These are phyloP conservation scores for Coffea canephora DNA, from an alignment of 257 asterid species.

Conservation along the genomic window DNA sequence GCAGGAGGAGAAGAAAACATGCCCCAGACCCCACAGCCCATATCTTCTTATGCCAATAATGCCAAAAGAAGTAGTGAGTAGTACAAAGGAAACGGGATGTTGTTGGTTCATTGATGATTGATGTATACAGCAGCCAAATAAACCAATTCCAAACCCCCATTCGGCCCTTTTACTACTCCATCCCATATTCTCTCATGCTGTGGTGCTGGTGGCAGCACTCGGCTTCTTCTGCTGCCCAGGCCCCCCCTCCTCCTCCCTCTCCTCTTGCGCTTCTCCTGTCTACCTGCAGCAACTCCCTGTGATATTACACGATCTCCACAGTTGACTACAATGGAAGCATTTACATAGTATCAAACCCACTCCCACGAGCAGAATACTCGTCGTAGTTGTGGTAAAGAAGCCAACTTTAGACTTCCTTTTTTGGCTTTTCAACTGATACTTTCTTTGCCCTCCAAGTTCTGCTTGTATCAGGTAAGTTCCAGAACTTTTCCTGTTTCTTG, in stretches of 20 bases:
- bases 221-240: no score
- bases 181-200: no score
- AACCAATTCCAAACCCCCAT: no score
- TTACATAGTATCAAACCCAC: no score
- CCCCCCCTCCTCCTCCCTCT: no score
- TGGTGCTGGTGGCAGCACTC: no score
- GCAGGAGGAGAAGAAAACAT: no score
- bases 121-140: no score
- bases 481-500: background rate
- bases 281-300: no score
- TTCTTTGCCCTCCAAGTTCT: background rate
- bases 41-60: background rate
- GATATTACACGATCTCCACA: background rate
- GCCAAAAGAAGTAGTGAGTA: background rate
- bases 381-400: background rate
- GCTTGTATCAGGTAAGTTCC: constrained; percentile 13
- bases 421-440: background rate
- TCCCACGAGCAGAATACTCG: background rate
- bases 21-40: background rate
- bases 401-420: background rate
- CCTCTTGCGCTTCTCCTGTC: no score
- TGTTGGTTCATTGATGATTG: no score
- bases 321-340: background rate
- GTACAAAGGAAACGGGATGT: background rate
- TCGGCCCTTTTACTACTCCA: no score